Base-by-base conservation (phyloP, 2,329 filamentous ascomycete genomes). In the Apiospora sp. region DNA sequence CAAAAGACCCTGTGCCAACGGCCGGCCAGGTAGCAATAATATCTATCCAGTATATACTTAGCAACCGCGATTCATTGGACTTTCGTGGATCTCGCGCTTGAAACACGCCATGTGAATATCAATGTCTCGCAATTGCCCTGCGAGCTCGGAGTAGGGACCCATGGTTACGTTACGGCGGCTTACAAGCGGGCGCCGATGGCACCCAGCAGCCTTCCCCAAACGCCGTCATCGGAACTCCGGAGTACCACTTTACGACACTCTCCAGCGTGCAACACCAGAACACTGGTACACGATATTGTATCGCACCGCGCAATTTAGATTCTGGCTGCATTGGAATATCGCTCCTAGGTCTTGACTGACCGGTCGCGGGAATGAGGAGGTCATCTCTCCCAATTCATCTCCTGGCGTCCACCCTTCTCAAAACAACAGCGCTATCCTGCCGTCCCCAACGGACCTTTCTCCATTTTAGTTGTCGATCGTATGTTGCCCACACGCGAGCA, bases 351-450 rank as follows among this genome's bases (percentile, higher is more conserved):
- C 74, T 72, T 72, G 70, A 72, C 71, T 72, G 74, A 71, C 78
- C 79, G 76, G 76, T 76, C 80, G 81, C 80, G 81, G 84, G 84
- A 80, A 86, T 86, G 84, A 85, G 83, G 81, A 84, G 81, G 80
- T 77, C 82, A 82, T 76, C 79, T 79, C 77, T 81, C 75, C 78
- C 58, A 64, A 64, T 64, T 19, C 58, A 41, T 24, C 19, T 64
- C 34, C 58, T 64, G 58, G 58, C 58, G 58, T 64, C 58, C 58
- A 64, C 58, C 30, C 58, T 37, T 16, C 10, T n/a, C 58, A 64
- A 41, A 37, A 6, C 30, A 34, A 10, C 16, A 64, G 30, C 30
- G 19, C 5, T 64, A 41, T 37, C 19, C 58, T n/a, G 19, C 22
- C 34, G 34, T 64, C 58, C 58, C 58, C 58, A 41, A 12, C 58